These are phyloP conservation scores for Blastobotrys attinorum DNA, from an alignment of 805 yeast genomes.

Conservation along the genomic window DNA sequence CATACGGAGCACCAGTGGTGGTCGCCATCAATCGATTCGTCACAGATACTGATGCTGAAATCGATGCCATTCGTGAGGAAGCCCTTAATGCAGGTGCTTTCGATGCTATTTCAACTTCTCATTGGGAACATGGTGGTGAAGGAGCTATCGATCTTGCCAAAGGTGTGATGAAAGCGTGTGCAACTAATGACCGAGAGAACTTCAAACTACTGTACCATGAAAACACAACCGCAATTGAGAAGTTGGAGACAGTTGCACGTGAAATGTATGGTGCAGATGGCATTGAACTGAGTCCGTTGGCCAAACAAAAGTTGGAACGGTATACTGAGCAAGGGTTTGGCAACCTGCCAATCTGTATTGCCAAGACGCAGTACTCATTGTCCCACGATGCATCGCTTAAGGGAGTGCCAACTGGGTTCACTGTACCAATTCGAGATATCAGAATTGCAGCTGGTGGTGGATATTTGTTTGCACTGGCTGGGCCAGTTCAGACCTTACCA, in stretches of 20 bases:
- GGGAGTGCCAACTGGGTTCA: conserved; percentile 93
- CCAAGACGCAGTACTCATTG: conserved; percentile 93
- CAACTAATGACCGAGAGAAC: conserved; percentile 22
- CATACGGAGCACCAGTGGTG: conserved; percentile 84
- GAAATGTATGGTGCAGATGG: conserved; percentile 90
- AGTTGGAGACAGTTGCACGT: conserved; percentile 68
- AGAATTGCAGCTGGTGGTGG: conserved; percentile 96
- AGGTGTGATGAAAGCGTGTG: conserved; percentile 68
- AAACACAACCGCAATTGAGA: conserved; percentile 62
- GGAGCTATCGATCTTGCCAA: conserved; percentile 83
- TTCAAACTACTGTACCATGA: conserved; percentile 64
- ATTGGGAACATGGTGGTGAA: conserved; percentile 92
- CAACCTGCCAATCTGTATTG: conserved; percentile 89
- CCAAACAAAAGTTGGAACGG: conserved; percentile 69
- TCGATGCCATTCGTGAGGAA: conserved; percentile 68
- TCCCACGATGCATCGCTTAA: conserved; percentile 90
- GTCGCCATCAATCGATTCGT: conserved; percentile 89
- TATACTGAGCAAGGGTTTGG: conserved; percentile 85
- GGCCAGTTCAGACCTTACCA: conserved; percentile 95
- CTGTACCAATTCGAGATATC: conserved; percentile 88
- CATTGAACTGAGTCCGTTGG: conserved; percentile 75
- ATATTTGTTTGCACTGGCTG: conserved; percentile 91
- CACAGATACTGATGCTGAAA: conserved; percentile 74
- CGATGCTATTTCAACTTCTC: conserved; percentile 84
- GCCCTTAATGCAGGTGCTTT: conserved; percentile 88